phyloP scores from a whole-genome alignment of 1,284 basidiomycete genomes.

The Ustilago tritici region DNA sequence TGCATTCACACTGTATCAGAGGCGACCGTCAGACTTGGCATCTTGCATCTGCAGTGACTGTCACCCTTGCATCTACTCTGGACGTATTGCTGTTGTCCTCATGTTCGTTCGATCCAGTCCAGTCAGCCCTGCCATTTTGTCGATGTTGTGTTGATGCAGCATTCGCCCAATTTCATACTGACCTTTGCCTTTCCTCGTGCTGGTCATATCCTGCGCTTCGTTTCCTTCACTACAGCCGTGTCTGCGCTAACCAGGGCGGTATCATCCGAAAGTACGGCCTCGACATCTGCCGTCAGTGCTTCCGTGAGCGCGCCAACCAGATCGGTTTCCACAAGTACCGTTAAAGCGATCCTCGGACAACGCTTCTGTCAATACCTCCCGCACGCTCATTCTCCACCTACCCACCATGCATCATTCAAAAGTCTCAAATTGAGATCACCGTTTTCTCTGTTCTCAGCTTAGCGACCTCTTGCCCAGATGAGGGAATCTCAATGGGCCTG shows the following conservation, averaged over 20 bases:
- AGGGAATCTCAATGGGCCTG: conserved; percentile 10
- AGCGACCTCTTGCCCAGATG: conserved; percentile 23
- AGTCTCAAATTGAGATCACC: conserved; percentile 30
- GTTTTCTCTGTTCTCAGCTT: conserved; percentile 19
- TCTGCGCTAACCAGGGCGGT: conserved; percentile 69
- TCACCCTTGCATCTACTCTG: not conserved
- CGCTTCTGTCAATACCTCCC: not conserved
- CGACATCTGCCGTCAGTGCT: conserved; percentile 70
- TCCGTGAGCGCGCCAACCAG: conserved; percentile 68
- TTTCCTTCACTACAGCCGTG: conserved; percentile 55
- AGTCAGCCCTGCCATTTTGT: not conserved
- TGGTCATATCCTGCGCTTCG: not conserved
- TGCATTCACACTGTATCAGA: not conserved
- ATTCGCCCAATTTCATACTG: conserved; percentile 6
- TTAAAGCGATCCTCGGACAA: conserved; percentile 23
- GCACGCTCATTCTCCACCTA: conserved; percentile 2
- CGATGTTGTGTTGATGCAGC: not conserved
- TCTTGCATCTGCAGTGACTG: not conserved
- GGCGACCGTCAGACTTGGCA: not conserved
- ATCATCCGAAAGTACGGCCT: conserved; percentile 70
- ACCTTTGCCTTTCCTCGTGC: conserved; percentile 1
- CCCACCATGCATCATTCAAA: conserved; percentile 38
- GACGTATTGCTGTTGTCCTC: not conserved
- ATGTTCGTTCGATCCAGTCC: not conserved
- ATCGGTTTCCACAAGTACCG: conserved; percentile 68